Conservation (phyloP, 1,284 basidiomycete genomes). For the Leccinum ponderosum region DNA sequence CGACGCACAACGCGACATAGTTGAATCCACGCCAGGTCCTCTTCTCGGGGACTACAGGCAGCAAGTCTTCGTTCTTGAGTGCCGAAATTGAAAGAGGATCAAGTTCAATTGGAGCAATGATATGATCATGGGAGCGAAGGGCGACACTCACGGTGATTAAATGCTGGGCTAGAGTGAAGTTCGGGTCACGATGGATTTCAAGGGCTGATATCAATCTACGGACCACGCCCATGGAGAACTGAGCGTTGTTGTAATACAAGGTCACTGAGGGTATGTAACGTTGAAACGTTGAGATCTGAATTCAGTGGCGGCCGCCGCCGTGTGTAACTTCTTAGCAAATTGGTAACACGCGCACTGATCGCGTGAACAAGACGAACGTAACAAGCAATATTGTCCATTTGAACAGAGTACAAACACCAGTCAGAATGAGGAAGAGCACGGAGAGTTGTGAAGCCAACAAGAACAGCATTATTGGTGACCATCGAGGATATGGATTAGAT, state of each 20-base stretch:
- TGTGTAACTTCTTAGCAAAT: not conserved
- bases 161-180: constrained; percentile 48
- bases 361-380: not conserved
- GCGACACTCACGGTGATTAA: constrained; percentile 52
- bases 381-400: not conserved
- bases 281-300: not conserved
- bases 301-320: not conserved
- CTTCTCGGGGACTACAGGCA: constrained; percentile 57
- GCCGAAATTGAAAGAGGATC: constrained; percentile 17
- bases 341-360: not conserved
- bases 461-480: constrained; percentile 4
- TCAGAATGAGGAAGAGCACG: not conserved
- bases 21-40: constrained; percentile 63
- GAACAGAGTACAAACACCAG: not conserved
- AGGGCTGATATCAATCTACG: constrained; percentile 34
- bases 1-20: constrained; percentile 61
- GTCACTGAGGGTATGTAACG: not conserved
- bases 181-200: constrained; percentile 53
- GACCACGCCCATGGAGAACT: constrained; percentile 22
- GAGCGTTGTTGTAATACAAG: constrained; percentile 1
- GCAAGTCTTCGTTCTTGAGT: constrained; percentile 61
- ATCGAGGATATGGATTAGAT: constrained; percentile 31
- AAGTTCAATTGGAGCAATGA: not conserved
- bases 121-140: constrained; percentile 11
- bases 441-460: constrained; percentile 9